Conservation (phyloP, 495 filamentous ascomycete genomes). For the Penicillium coprophilum region DNA sequence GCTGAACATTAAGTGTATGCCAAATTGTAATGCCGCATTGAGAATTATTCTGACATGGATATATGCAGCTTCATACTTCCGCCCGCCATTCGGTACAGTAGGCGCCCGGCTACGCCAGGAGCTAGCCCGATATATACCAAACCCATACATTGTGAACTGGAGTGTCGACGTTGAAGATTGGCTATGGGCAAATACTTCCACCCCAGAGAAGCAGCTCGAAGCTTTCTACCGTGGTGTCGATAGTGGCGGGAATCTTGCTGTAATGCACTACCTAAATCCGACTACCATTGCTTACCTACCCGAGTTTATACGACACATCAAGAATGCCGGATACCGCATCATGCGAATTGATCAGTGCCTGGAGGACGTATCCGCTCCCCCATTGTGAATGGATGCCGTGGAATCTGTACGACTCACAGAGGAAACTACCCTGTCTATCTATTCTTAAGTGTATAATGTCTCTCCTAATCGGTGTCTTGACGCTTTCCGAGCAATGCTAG, state of each 20-base stretch:
- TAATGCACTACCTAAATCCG: conserved; percentile 74
- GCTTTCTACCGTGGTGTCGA: conserved; percentile 68
- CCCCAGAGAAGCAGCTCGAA: conserved; percentile 72
- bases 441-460: conserved; percentile 15
- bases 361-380: conserved; percentile 66
- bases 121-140: conserved; percentile 51
- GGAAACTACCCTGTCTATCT: background rate
- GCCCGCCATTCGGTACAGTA: conserved; percentile 74
- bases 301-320: conserved; percentile 69
- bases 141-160: conserved; percentile 68
- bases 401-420: conserved; percentile 1
- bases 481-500: background rate
- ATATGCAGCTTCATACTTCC: conserved; percentile 60
- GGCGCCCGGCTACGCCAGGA: conserved; percentile 69
- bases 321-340: conserved; percentile 61
- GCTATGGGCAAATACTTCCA: conserved; percentile 63
- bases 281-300: conserved; percentile 65
- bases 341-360: conserved; percentile 82
- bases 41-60: conserved; percentile 1
- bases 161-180: conserved; percentile 78
- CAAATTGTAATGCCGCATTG: background rate
- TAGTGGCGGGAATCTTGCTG: conserved; percentile 68
- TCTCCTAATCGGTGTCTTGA: background rate
- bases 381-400: conserved; percentile 35
- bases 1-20: conserved; percentile 47